These are phyloP conservation scores for Ogataea parapolymorpha DNA, from an alignment of 805 yeast genomes.

Conservation along the genomic window DNA sequence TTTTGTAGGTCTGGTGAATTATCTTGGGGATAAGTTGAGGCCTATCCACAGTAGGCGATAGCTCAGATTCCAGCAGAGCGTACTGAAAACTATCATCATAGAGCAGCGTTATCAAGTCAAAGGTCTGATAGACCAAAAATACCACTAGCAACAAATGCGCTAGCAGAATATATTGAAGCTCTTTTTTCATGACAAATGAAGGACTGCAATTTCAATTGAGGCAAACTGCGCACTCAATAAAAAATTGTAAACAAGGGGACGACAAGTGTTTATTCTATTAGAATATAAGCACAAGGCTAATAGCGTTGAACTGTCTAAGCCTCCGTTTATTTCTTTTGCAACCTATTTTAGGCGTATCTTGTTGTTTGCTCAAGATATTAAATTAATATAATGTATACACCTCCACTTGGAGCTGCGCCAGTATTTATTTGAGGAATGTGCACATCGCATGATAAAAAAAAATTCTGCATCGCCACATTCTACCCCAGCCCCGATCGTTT, in stretches of 20 bases:
- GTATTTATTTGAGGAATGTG: constrained; percentile 8
- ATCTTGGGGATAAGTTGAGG: constrained; percentile 77
- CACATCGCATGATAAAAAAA: constrained; percentile 7
- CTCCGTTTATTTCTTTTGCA: background rate
- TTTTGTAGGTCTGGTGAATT: constrained; percentile 91
- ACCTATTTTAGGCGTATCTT: background rate
- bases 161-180: constrained; percentile 56
- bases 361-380: background rate
- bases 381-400: constrained; percentile 4
- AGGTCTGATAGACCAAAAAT: constrained; percentile 57
- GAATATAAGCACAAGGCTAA: background rate
- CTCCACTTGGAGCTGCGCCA: constrained; percentile 9
- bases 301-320: background rate
- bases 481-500: constrained; percentile 1
- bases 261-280: background rate
- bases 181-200: constrained; percentile 51
- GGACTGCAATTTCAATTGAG: constrained; percentile 6
- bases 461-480: constrained; percentile 8
- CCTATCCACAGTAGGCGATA: constrained; percentile 44
- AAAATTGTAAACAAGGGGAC: background rate
- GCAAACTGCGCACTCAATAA: constrained; percentile 1
- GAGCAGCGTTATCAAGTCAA: constrained; percentile 70
- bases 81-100: constrained; percentile 68
- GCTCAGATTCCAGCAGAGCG: constrained; percentile 58
- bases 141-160: constrained; percentile 55